These are phyloP conservation scores for Oleoguttula mirabilis DNA, from an alignment of 495 filamentous ascomycete genomes.

Conservation along the genomic window DNA sequence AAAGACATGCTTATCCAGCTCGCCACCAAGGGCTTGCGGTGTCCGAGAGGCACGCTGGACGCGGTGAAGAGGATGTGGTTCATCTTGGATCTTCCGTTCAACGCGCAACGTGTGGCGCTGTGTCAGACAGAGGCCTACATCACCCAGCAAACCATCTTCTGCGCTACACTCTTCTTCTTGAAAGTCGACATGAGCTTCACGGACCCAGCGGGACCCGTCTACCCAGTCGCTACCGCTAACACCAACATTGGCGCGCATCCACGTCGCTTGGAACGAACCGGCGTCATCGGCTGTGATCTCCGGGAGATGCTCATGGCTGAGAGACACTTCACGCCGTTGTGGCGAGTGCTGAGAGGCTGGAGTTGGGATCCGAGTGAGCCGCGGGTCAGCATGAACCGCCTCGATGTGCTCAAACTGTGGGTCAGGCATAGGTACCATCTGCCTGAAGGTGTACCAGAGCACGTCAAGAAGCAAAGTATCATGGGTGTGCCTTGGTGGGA, in stretches of 20 bases:
- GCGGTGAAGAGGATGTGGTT: conserved; percentile 54
- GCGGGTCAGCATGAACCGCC: conserved; percentile 25
- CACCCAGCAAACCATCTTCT: conserved; percentile 42
- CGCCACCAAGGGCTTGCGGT: conserved; percentile 37
- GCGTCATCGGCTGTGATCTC: conserved; percentile 30
- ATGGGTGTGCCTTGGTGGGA: conserved; percentile 39
- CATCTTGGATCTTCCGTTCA: conserved; percentile 48
- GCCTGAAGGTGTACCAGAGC: neutral
- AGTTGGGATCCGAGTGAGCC: conserved; percentile 17
- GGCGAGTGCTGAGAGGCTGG: conserved; percentile 34
- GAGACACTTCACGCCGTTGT: conserved; percentile 38
- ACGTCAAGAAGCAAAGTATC: conserved; percentile 20
- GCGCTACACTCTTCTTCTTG: conserved; percentile 43
- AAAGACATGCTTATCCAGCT: conserved; percentile 46
- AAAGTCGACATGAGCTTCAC: conserved; percentile 51
- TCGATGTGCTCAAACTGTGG: conserved; percentile 37
- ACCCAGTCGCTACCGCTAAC: conserved; percentile 44
- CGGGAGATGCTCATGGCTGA: conserved; percentile 49
- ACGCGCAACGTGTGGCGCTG: conserved; percentile 35
- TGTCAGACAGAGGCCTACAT: conserved; percentile 39
- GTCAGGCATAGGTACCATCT: conserved; percentile 28
- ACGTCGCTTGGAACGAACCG: conserved; percentile 30
- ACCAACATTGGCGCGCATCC: conserved; percentile 45
- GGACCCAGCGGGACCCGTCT: conserved; percentile 36
- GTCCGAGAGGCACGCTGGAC: conserved; percentile 34